Conservation (phyloP, 139 green algal genomes). For the Coelastrella sp. region DNA sequence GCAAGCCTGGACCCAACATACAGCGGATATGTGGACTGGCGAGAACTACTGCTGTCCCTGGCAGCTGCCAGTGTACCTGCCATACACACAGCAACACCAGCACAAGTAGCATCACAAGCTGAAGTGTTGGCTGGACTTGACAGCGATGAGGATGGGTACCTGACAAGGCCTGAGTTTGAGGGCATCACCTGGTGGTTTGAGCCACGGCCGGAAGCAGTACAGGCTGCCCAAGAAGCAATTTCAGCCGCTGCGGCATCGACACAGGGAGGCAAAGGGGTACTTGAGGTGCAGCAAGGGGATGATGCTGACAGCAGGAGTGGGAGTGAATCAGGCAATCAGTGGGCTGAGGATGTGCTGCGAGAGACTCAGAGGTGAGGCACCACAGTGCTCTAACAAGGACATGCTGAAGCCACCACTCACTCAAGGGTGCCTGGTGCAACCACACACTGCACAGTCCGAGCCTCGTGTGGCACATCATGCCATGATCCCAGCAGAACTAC, state of each 20-base stretch:
- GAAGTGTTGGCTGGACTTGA: constrained; percentile 37
- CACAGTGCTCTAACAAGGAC: too few relatives aligned
- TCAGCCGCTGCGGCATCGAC: neutral
- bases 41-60: constrained; percentile 62
- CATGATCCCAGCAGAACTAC: neutral
- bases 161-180: constrained; percentile 59
- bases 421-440: too few relatives aligned
- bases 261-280: neutral
- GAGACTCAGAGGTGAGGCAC: neutral
- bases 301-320: neutral
- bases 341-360: neutral
- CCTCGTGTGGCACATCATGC: too few relatives aligned
- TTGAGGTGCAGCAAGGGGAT: neutral
- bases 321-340: neutral
- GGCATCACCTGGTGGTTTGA: constrained; percentile 68
- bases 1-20: constrained; percentile 56
- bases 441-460: too few relatives aligned
- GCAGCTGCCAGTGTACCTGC: constrained; percentile 57
- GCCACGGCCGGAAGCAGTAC: constrained; percentile 32
- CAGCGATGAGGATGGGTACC: constrained; percentile 50
- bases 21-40: constrained; percentile 70
- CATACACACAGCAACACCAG: constrained; percentile 38
- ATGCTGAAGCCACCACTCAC: too few relatives aligned
- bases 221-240: constrained; percentile 9
- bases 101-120: constrained; percentile 40